Base-by-base conservation (phyloP, 306 rosid genomes). In the Quercus parvula region DNA sequence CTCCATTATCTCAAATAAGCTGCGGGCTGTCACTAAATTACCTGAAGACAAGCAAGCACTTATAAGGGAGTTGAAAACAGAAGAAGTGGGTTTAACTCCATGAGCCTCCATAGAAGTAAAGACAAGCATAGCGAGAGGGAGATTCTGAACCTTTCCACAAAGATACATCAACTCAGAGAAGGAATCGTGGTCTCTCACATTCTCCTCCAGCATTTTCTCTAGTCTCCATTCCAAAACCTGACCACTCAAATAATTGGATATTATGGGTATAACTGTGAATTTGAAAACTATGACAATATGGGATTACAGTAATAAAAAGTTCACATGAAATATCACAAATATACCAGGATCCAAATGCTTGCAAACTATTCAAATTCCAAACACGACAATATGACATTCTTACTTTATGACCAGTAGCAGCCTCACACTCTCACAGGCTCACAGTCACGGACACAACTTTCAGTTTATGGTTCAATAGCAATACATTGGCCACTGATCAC, bases 191-290 rank as follows among this genome's bases (percentile, higher is more conserved):
- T 92, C 82, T 58, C 62, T 82, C 62, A 81, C 90, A 44, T 86
- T 87, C 30, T 81, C 88, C 69, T 83, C 24, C n/a, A 87, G 75
- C 90, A 88, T 56, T 72, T 83, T 92, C 87, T 88, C 97, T 83
- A 90, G 81, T 82, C 82, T 75, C 97, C 97, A 92, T 83, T 92
- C 92, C 89, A 92, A 81, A 75, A 87, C 90, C 97, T 92, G 87
- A 79, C 18, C 57, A 85, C 70, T 46, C 77, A 79, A 71, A 54
- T 59, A 70, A 24, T 49, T 54, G 11, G 57, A 70, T 59, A 8
- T 17, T 64, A 22, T 22, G 22, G 22, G 22, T 22, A 22, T 22
- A 22, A 22, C 22, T 8, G 44, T 30, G 27, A 33, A n/a, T 33
- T 67, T 6, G 52, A 67, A 38, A 67, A 67, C 27, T 49, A 33